A percentile compares a stretch with the other conserved stretches of the same genome.
Conservation (phyloP, 345 rosid species). For the Lepidium didymum region DNA sequence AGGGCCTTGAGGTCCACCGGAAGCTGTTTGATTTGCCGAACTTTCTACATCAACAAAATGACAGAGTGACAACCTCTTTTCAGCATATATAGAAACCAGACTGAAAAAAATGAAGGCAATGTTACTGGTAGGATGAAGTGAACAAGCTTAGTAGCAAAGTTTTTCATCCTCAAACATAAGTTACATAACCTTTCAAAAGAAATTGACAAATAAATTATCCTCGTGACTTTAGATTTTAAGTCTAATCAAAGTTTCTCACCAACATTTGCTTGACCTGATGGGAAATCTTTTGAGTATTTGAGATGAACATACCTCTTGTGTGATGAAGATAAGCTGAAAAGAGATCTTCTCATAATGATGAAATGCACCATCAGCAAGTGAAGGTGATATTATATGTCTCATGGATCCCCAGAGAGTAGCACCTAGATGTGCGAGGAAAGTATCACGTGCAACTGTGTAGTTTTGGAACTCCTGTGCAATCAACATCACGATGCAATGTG, state of each 20-base stretch:
- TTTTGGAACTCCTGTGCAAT: slow-evolving; percentile 68
- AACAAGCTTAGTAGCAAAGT: neutral
- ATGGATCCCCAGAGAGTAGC: slow-evolving; percentile 92
- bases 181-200: neutral
- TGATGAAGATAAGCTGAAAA: slow-evolving; percentile 86
- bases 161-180: slow-evolving; percentile 5
- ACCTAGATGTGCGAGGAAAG: slow-evolving; percentile 94
- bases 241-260: neutral
- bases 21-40: slow-evolving; percentile 50
- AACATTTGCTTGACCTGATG: slow-evolving; percentile 8
- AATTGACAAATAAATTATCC: neutral
- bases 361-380: slow-evolving; percentile 94
- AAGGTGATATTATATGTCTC: slow-evolving; percentile 90
- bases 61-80: slow-evolving; percentile 12
- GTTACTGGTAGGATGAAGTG: neutral
- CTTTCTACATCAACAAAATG: slow-evolving; percentile 52
- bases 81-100: slow-evolving; percentile 8
- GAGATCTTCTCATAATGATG: slow-evolving; percentile 93
- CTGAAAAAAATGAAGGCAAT: neutral
- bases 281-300: slow-evolving; percentile 4
- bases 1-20: slow-evolving; percentile 82
- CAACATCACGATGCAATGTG: slow-evolving; percentile 10
- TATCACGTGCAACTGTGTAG: slow-evolving; percentile 96
- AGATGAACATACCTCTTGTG: slow-evolving; percentile 67
- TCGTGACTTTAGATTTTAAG: neutral